phyloP scores from a whole-genome alignment of 495 filamentous ascomycete genomes.

The Aspergillus bertholletiae region DNA sequence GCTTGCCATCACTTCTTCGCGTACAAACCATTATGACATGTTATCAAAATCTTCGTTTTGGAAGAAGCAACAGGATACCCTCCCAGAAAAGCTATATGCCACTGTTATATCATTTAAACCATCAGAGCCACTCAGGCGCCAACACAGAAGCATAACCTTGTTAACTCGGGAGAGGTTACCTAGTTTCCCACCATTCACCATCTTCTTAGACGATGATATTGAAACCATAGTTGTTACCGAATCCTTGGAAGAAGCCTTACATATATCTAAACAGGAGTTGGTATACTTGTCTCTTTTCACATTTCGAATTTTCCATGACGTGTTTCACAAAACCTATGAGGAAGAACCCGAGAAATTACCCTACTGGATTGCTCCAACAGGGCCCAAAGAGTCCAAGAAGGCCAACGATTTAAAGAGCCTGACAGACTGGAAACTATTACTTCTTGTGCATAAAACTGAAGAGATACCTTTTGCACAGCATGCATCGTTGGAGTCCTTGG shows the following conservation, averaged over 20 bases:
- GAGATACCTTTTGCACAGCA: slow-evolving; percentile 53
- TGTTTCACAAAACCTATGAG: slow-evolving; percentile 86
- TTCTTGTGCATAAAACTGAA: slow-evolving; percentile 46
- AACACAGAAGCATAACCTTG: slow-evolving; percentile 64
- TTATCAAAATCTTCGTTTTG: slow-evolving; percentile 76
- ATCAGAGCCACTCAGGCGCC: slow-evolving; percentile 53
- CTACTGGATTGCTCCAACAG: slow-evolving; percentile 78
- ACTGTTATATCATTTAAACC: slow-evolving; percentile 60
- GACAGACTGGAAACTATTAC: slow-evolving; percentile 66
- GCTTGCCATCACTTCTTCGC: slow-evolving; percentile 77
- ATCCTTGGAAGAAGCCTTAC: slow-evolving; percentile 36
- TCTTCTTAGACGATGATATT: slow-evolving; percentile 64
- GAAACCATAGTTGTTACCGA: slow-evolving; percentile 53
- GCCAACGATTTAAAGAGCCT: slow-evolving; percentile 25
- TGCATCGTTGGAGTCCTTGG: slow-evolving; percentile 53
- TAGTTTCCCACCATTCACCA: slow-evolving; percentile 59
- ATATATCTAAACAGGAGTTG: slow-evolving; percentile 37
- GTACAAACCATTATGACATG: slow-evolving; percentile 71
- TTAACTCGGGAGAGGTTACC: slow-evolving; percentile 67
- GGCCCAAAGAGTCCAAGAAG: not conserved
- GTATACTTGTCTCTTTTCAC: slow-evolving; percentile 64
- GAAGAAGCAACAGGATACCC: slow-evolving; percentile 47
- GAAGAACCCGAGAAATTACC: slow-evolving; percentile 59
- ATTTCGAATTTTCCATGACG: slow-evolving; percentile 70
- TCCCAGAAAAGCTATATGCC: slow-evolving; percentile 57